Conservation (phyloP, 2,329 filamentous ascomycete species). For the Colletotrichum eleusines region DNA sequence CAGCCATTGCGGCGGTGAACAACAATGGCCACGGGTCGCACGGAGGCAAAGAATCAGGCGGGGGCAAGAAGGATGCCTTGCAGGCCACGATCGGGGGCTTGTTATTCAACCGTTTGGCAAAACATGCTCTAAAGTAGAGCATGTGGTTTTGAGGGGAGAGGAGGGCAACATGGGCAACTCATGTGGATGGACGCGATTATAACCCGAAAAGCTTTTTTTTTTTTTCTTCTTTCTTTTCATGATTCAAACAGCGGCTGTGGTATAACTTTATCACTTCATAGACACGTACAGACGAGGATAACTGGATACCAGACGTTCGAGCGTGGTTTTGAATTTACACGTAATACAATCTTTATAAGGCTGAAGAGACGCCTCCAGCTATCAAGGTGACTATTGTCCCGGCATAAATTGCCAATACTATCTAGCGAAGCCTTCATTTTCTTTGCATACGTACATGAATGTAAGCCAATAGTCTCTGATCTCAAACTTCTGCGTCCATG, state of each 20-base stretch:
- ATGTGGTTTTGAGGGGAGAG: background rate
- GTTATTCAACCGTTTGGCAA: conserved; percentile 37
- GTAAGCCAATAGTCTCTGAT: no score
- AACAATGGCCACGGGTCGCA: conserved; percentile 10
- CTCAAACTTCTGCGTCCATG: no score
- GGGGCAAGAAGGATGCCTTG: conserved; percentile 26
- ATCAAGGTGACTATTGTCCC: background rate
- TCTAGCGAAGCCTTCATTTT: no score
- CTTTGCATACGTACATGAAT: no score
- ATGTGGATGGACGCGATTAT: background rate
- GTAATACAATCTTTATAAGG: background rate
- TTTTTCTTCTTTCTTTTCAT: no score
- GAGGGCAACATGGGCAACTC: background rate
- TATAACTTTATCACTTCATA: background rate
- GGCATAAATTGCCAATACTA: background rate
- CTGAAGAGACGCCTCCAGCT: no score
- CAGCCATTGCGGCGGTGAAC: conserved; percentile 41
- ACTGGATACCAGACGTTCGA: conserved; percentile 1
- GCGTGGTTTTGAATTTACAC: background rate
- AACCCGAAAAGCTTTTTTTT: background rate
- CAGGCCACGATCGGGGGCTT: conserved; percentile 40
- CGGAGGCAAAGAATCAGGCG: conserved; percentile 7
- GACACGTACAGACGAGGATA: background rate
- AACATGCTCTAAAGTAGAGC: background rate
- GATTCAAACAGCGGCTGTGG: background rate